phyloP scores from a whole-genome alignment of 139 green algal genomes.

The Pseudopediastrum boryanum region DNA sequence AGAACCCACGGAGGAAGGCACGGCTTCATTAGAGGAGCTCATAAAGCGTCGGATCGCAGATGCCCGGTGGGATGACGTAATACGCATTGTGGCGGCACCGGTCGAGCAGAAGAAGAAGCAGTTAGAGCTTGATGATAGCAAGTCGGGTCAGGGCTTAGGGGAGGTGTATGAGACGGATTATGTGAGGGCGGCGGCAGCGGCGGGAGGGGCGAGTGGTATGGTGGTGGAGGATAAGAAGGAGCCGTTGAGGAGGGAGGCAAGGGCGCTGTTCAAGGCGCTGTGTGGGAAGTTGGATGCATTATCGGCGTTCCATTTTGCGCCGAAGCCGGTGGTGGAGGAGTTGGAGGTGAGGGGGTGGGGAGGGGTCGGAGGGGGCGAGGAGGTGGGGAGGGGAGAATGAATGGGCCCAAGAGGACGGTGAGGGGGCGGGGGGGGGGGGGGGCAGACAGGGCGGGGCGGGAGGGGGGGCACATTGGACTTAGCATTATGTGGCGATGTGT shows the following conservation, averaged over 20 bases:
- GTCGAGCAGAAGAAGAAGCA: constrained; percentile 58
- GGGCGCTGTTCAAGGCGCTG: constrained; percentile 79
- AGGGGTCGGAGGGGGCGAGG: too few relatives aligned
- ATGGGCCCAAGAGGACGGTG: too few relatives aligned
- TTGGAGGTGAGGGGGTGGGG: constrained; percentile 59
- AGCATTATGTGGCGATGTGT: too few relatives aligned
- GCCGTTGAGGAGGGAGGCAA: constrained; percentile 50
- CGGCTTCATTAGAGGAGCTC: constrained; percentile 84
- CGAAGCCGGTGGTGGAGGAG: constrained; percentile 88
- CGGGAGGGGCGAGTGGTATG: constrained; percentile 22
- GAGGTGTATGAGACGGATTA: constrained; percentile 88
- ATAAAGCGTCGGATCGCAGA: constrained; percentile 83
- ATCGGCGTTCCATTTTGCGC: constrained; percentile 89
- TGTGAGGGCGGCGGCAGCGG: constrained; percentile 47
- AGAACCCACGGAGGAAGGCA: constrained; percentile 84
- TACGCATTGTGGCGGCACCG: constrained; percentile 65
- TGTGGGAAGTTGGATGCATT: constrained; percentile 90
- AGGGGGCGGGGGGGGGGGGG: too few relatives aligned
- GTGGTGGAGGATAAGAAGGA: constrained; percentile 50
- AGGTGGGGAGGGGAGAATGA: too few relatives aligned
- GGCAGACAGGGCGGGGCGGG: too few relatives aligned
- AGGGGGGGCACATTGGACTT: too few relatives aligned
- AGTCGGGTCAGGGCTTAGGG: constrained; percentile 71
- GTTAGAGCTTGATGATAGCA: constrained; percentile 82
- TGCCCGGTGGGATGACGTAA: constrained; percentile 76